Evolutionary conservation across 23 red algal genomes (phyloP).

Genomic region (Cyanidioschyzon merolae): DNA sequence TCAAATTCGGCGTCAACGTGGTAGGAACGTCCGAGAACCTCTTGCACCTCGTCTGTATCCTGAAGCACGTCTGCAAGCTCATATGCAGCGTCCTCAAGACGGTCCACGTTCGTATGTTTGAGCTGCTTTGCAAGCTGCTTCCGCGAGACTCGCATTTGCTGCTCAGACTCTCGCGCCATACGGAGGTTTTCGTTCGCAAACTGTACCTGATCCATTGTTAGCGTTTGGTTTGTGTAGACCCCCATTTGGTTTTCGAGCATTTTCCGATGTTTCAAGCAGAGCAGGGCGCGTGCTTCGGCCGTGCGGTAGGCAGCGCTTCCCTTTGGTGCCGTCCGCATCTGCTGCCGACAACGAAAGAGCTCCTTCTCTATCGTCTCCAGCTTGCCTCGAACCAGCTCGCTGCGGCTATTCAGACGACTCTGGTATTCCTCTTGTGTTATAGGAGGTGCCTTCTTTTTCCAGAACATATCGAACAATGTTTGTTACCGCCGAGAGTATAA

Average conservation of each 20-base stretch:
- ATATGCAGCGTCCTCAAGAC: constrained; percentile 20
- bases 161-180: constrained; percentile 11
- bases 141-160: constrained; percentile 11
- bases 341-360: constrained; percentile 10
- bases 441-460: constrained; percentile 1
- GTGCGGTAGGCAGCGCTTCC: constrained; percentile 21
- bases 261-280: constrained; percentile 15
- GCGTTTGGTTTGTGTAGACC: constrained; percentile 18
- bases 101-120: not conserved
- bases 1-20: constrained; percentile 16
- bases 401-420: not conserved
- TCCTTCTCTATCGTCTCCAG: constrained; percentile 22
- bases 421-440: constrained; percentile 20
- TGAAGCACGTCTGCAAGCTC: constrained; percentile 20
- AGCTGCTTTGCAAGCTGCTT: constrained; percentile 17
- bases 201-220: constrained; percentile 26
- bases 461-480: not conserved
- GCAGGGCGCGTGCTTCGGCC: constrained; percentile 7
- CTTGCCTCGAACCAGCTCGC: constrained; percentile 11
- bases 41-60: constrained; percentile 27
- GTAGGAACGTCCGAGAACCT: constrained; percentile 19
- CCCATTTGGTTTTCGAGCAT: constrained; percentile 14
- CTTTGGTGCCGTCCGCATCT: constrained; percentile 7
- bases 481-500: too few species aligned
- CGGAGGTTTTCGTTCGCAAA: constrained; percentile 20